These are phyloP conservation scores for Eimeria brunetti DNA, from an alignment of 169 alveolate genomes.

Conservation along the genomic window DNA sequence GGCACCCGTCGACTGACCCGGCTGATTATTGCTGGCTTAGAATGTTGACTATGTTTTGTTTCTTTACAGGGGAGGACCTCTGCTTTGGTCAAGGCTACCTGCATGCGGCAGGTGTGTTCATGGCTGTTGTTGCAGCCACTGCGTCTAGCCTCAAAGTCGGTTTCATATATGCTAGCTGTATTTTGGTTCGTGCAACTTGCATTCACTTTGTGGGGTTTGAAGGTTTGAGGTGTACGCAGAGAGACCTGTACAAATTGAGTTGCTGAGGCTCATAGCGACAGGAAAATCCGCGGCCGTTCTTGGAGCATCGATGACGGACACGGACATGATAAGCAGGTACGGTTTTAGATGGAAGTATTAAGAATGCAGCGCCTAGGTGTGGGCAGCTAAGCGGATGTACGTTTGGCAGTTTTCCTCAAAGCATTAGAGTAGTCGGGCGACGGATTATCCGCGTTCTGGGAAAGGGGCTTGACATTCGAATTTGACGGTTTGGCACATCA, in stretches of 20 bases:
- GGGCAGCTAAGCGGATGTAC: background rate
- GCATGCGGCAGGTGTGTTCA: constrained; percentile 10
- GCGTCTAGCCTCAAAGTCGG: background rate
- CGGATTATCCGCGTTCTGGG: too few relatives aligned
- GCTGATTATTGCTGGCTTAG: background rate
- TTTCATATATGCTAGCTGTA: background rate
- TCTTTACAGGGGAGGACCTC: constrained; percentile 15
- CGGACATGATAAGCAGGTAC: constrained; percentile 30
- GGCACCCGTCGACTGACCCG: background rate
- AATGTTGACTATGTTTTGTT: background rate
- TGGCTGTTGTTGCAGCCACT: background rate
- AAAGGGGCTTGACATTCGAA: background rate
- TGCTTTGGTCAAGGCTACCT: constrained; percentile 44
- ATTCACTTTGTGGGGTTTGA: background rate
- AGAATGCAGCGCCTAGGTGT: background rate
- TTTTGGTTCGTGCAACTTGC: background rate
- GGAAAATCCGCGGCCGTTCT: constrained; percentile 44
- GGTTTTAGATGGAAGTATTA: background rate
- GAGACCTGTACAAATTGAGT: constrained; percentile 46
- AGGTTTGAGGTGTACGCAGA: background rate
- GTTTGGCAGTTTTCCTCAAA: background rate
- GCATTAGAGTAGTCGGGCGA: background rate
- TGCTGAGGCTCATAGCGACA: constrained; percentile 16
- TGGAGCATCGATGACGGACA: constrained; percentile 49
- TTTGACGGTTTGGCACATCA: background rate